Percentiles rank a stretch among this genome's conserved stretches.
Conservation (phyloP, 2,329 filamentous ascomycete genomes). For the Aspergillus neoniger region DNA sequence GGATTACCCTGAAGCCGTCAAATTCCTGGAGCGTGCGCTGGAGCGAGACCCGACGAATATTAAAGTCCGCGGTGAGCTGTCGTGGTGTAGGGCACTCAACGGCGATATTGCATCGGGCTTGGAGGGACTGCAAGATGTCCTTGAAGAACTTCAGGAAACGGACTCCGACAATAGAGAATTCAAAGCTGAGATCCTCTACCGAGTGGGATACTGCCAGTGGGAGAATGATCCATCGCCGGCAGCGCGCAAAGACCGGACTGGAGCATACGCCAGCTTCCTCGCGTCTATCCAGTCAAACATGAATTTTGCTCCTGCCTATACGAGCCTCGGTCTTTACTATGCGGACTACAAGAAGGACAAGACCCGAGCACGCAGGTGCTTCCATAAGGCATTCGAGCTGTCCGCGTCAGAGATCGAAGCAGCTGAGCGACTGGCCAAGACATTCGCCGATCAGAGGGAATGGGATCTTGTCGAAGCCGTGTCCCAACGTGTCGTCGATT, state of each 20-base stretch:
- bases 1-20: conserved; percentile 77
- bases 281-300: conserved; percentile 82
- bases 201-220: conserved; percentile 86
- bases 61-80: conserved; percentile 79
- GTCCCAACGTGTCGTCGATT: conserved; percentile 86
- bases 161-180: conserved; percentile 66
- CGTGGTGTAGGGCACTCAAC: conserved; percentile 86
- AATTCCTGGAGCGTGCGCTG: conserved; percentile 76
- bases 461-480: conserved; percentile 97
- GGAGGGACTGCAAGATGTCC: conserved; percentile 68
- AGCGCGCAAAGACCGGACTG: conserved; percentile 75
- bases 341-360: conserved; percentile 87
- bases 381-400: conserved; percentile 93
- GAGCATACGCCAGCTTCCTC: conserved; percentile 82
- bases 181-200: conserved; percentile 82
- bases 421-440: conserved; percentile 80
- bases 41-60: conserved; percentile 72
- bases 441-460: conserved; percentile 85
- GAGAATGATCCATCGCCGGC: conserved; percentile 72
- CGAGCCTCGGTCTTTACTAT: conserved; percentile 86
- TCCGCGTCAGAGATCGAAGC: conserved; percentile 83
- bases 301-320: conserved; percentile 87
- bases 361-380: conserved; percentile 83
- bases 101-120: conserved; percentile 71
- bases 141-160: conserved; percentile 65